Percentiles rank a stretch among this genome's conserved stretches.
Evolutionary conservation across 2,329 filamentous ascomycete genomes (phyloP).

Genomic region (Eutypella sp.): DNA sequence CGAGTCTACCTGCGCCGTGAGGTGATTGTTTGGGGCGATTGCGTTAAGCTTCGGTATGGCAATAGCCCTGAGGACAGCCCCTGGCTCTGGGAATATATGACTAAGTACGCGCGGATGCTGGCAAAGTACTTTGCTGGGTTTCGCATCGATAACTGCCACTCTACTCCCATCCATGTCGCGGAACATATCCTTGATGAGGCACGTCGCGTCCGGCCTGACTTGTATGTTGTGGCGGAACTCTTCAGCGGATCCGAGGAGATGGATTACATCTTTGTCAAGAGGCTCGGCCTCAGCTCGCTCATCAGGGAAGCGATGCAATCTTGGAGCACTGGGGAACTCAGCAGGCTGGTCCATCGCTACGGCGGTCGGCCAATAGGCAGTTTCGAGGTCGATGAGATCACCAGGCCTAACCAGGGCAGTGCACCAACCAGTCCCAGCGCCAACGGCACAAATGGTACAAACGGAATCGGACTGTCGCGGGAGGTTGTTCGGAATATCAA

Average conservation of each 20-base stretch:
- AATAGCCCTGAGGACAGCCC: slow-evolving; percentile 76
- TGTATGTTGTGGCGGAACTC: slow-evolving; percentile 90
- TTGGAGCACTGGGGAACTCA: slow-evolving; percentile 91
- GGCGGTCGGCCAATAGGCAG: slow-evolving; percentile 93
- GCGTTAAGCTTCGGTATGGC: slow-evolving; percentile 93
- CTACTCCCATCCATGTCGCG: slow-evolving; percentile 88
- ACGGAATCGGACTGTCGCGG: slow-evolving; percentile 29
- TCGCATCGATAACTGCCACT: slow-evolving; percentile 97
- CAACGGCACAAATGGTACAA: slow-evolving; percentile 24
- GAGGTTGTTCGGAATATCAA: slow-evolving; percentile 78
- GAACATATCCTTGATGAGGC: slow-evolving; percentile 94
- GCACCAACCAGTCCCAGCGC: slow-evolving; percentile 23
- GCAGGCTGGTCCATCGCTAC: slow-evolving; percentile 86
- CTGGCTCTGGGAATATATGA: slow-evolving; percentile 95
- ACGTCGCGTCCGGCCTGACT: slow-evolving; percentile 76
- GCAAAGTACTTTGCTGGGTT: slow-evolving; percentile 94
- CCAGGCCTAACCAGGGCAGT: slow-evolving; percentile 40
- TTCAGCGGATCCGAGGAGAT: slow-evolving; percentile 95
- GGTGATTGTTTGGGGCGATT: slow-evolving; percentile 98
- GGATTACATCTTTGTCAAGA: slow-evolving; percentile 93
- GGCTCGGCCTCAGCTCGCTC: slow-evolving; percentile 82
- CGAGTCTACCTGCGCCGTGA: slow-evolving; percentile 92
- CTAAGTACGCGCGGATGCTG: slow-evolving; percentile 82
- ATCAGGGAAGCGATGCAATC: slow-evolving; percentile 98
- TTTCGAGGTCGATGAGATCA: slow-evolving; percentile 88